A percentile compares a stretch with the other conserved stretches of the same genome.
phyloP scores from a whole-genome alignment of 1,284 basidiomycete genomes.

The Ceratorhiza oryzae-sativae region DNA sequence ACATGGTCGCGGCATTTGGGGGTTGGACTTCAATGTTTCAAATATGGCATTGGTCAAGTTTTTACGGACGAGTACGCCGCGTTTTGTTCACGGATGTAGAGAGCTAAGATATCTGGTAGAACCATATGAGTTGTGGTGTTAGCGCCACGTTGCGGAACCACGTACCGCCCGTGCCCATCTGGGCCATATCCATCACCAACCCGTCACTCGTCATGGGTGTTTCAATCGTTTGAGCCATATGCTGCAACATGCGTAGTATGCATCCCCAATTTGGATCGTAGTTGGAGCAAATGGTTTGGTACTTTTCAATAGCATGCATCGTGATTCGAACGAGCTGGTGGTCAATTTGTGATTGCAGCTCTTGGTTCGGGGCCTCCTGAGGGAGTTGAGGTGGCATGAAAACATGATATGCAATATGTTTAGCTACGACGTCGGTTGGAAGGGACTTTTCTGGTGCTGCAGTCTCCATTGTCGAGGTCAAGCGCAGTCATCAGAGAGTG shows the following conservation, averaged over 20 bases:
- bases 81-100: constrained; percentile 56
- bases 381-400: constrained; percentile 18
- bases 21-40: constrained; percentile 57
- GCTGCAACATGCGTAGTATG: neutral
- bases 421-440: too few relatives aligned
- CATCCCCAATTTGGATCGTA: neutral
- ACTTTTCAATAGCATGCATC: neutral
- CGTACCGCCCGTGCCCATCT: neutral
- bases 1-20: constrained; percentile 50
- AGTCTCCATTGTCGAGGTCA: too few relatives aligned
- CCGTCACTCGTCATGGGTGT: neutral
- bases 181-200: neutral
- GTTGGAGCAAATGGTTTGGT: neutral
- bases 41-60: constrained; percentile 46
- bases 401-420: constrained; percentile 7
- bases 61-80: constrained; percentile 55
- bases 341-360: neutral
- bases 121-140: neutral
- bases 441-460: too few relatives aligned
- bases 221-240: neutral
- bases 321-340: neutral
- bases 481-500: too few relatives aligned
- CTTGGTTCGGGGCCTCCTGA: neutral
- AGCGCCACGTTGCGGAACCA: neutral
- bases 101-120: constrained; percentile 50